These are phyloP conservation scores for Auriscalpium microsporum DNA, from an alignment of 768 basidiomycete species.

Conservation along the genomic window DNA sequence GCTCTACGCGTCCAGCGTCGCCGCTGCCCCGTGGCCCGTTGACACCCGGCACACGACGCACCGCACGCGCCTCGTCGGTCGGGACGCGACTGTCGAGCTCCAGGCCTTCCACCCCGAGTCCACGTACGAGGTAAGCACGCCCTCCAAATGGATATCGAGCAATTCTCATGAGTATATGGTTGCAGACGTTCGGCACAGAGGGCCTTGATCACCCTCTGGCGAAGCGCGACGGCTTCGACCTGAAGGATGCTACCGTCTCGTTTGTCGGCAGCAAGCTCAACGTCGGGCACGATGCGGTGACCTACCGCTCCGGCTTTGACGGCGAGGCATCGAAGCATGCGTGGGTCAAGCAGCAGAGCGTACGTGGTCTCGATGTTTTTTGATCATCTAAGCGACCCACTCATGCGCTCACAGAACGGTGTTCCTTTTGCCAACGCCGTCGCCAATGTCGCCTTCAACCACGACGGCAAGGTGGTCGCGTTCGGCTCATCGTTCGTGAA, in stretches of 20 bases:
- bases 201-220: too few species aligned
- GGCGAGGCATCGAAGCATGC: conserved; percentile 13
- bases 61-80: conserved; percentile 14
- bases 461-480: conserved; percentile 31
- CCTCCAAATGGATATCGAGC: not conserved
- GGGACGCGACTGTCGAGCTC: conserved; percentile 9
- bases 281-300: conserved; percentile 7
- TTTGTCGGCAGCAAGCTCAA: conserved; percentile 17
- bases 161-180: not conserved
- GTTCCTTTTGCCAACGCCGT: conserved; percentile 32
- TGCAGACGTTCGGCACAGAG: too few species aligned
- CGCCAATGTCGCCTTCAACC: conserved; percentile 36
- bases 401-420: conserved; percentile 18
- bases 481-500: conserved; percentile 41
- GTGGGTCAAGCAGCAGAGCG: conserved; percentile 18
- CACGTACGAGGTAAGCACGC: conserved; percentile 16
- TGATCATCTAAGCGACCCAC: not conserved
- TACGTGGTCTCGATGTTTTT: conserved; percentile 1
- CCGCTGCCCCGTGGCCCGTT: conserved; percentile 15
- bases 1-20: conserved; percentile 10
- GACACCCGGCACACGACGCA: conserved; percentile 17
- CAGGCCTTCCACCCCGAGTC: conserved; percentile 22
- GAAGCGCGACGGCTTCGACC: too few species aligned
- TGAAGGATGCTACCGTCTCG: too few species aligned
- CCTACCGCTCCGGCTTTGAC: conserved; percentile 12